A percentile compares a stretch with the other conserved stretches of the same genome.
These are phyloP conservation scores for Amniculicola lignicola DNA, from an alignment of 495 filamentous ascomycete genomes.

Conservation along the genomic window DNA sequence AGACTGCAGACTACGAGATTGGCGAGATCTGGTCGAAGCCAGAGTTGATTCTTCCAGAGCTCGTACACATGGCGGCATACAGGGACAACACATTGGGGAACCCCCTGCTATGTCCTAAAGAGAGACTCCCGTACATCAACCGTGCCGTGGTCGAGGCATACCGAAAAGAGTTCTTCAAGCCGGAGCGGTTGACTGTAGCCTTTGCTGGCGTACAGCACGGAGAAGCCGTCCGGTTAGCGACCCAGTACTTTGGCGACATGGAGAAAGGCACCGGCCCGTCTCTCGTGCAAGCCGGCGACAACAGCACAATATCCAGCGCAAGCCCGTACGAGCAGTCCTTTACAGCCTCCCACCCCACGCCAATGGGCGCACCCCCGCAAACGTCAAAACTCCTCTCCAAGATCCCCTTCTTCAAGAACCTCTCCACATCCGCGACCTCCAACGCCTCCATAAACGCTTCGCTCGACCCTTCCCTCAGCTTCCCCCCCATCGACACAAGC, in stretches of 20 bases:
- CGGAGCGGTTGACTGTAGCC: slow-evolving; percentile 87
- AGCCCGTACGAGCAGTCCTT: slow-evolving; percentile 42
- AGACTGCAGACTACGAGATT: slow-evolving; percentile 93
- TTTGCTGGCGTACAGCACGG: slow-evolving; percentile 88
- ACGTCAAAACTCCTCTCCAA: slow-evolving; percentile 69
- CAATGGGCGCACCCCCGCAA: slow-evolving; percentile 40
- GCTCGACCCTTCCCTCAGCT: slow-evolving; percentile 40
- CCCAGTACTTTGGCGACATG: slow-evolving; percentile 93
- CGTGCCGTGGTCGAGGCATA: slow-evolving; percentile 73
- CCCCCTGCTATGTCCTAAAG: slow-evolving; percentile 84
- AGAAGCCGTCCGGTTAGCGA: slow-evolving; percentile 73
- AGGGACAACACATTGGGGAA: slow-evolving; percentile 94
- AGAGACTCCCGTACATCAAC: slow-evolving; percentile 75
- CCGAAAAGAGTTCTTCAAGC: slow-evolving; percentile 76
- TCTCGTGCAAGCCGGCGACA: slow-evolving; percentile 38
- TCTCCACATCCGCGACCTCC: slow-evolving; percentile 68
- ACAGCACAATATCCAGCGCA: background rate
- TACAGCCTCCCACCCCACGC: slow-evolving; percentile 43
- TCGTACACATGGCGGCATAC: slow-evolving; percentile 92
- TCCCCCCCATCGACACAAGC: slow-evolving; percentile 54
- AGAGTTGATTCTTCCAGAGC: slow-evolving; percentile 90
- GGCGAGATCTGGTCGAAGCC: slow-evolving; percentile 97
- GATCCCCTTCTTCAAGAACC: slow-evolving; percentile 89
- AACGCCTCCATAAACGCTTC: slow-evolving; percentile 53
- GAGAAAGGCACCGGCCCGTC: slow-evolving; percentile 49